phyloP scores from a whole-genome alignment of 176 grass and related monocot genomes.

The Cocos nucifera region DNA sequence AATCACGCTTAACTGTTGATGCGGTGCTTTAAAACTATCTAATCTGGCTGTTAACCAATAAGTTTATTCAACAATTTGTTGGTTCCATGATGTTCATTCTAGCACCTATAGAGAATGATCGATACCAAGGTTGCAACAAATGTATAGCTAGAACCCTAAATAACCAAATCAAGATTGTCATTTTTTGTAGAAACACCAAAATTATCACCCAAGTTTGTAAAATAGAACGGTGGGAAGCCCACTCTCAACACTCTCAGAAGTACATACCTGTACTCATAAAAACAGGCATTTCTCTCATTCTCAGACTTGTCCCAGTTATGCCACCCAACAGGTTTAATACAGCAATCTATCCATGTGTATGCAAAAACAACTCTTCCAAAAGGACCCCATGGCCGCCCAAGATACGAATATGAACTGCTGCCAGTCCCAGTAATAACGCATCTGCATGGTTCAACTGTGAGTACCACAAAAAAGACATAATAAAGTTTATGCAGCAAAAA shows the following conservation, averaged over 20 bases:
- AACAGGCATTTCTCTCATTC: slow-evolving; percentile 90
- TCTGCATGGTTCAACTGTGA: slow-evolving; percentile 19
- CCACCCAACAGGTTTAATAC: slow-evolving; percentile 73
- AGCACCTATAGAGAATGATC: too few relatives aligned
- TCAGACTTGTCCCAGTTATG: slow-evolving; percentile 93
- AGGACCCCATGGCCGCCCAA: slow-evolving; percentile 93
- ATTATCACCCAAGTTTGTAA: too few relatives aligned
- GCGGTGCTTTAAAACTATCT: too few relatives aligned
- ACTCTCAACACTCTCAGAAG: background rate
- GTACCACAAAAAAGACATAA: background rate
- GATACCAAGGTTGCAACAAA: too few relatives aligned
- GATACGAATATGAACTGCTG: slow-evolving; percentile 59
- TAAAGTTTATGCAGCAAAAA: background rate
- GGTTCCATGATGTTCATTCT: too few relatives aligned
- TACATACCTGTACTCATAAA: slow-evolving; percentile 84
- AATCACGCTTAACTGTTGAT: too few relatives aligned
- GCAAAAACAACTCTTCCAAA: slow-evolving; percentile 96
- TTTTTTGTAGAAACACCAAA: too few relatives aligned
- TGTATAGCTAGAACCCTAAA: too few relatives aligned
- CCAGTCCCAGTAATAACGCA: slow-evolving; percentile 89
- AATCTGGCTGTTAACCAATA: too few relatives aligned
- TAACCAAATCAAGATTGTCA: too few relatives aligned
- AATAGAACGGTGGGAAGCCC: too few relatives aligned
- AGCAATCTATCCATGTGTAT: slow-evolving; percentile 85
- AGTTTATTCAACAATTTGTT: too few relatives aligned